Conservation (phyloP, 106 monocot genomes). For the Dendrobium officinale region DNA sequence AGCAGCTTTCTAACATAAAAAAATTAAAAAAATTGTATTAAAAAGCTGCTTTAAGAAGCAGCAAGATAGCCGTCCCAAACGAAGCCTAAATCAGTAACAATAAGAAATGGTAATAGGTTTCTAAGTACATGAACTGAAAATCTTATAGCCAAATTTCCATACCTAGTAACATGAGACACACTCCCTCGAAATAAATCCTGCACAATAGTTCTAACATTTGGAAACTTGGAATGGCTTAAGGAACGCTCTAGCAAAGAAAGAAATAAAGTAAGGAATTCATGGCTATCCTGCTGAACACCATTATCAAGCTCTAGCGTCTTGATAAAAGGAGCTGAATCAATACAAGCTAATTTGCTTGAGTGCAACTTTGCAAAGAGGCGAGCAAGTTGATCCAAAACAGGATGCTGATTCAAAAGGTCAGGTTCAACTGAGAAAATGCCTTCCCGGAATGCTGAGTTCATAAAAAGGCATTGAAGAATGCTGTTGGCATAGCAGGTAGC, state of each 20-base stretch:
- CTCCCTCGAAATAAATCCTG: conserved; percentile 90
- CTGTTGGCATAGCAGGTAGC: conserved; percentile 99
- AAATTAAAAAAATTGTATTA: no score
- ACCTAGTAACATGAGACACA: conserved; percentile 92
- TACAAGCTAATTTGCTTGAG: conserved; percentile 77
- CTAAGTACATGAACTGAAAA: neutral
- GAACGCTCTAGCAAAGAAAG: conserved; percentile 86
- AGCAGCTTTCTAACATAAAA: no score
- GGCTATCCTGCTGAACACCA: conserved; percentile 95
- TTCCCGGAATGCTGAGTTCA: conserved; percentile 70
- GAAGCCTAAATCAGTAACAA: neutral
- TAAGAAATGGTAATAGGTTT: neutral
- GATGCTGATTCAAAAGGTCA: conserved; percentile 61
- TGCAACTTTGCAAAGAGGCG: conserved; percentile 83
- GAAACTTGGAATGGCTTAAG: conserved; percentile 60
- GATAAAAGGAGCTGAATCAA: conserved; percentile 94
- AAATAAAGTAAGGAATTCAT: conserved; percentile 96
- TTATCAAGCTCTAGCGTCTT: conserved; percentile 94
- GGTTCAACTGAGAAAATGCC: conserved; percentile 81
- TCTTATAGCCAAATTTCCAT: conserved; percentile 13
- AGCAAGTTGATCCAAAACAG: conserved; percentile 83
- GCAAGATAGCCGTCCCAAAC: no score
- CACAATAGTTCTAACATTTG: conserved; percentile 55
- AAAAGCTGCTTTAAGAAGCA: no score
- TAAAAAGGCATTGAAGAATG: conserved; percentile 97